Evolutionary conservation across 306 rosid genomes (phyloP), one percentile per base, ranked within the genome.

Genomic region (Phaseolus lunatus): DNA sequence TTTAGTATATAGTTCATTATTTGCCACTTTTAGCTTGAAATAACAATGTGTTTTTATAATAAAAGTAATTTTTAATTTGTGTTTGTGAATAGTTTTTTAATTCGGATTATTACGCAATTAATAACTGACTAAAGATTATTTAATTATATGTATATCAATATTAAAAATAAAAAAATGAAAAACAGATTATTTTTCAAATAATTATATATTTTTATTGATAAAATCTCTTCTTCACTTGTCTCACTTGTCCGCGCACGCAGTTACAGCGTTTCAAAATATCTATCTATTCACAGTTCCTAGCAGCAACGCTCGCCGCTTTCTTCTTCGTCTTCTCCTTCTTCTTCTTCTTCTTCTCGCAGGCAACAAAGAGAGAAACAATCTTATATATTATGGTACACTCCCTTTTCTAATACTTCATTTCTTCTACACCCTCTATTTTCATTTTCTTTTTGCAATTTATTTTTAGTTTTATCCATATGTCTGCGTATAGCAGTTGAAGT

Each of bases 381-480:
- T 10, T 0, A 41, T 41, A 11, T 41, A 41, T 23, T 54, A 24
- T 4, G 63, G 63, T 56, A 56, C 35, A 56, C n/a, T 56, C 33
- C 5, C 15, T 56, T 23, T 23, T 27, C n/a, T 56, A 1, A 23
- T 54, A 23, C 63, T 24, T 23, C 33, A 12, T 56, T 54, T 56
- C 9, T 56, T 23, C 33, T 56, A 2, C 35, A 23, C n/a, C 9
- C 33, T 56, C 18, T 24, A n/a, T n/a, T 23, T 56, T 56, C n/a
- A 1, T 23, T 54, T 54, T 20, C 0, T 5, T 56, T 56, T 56
- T 1, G 16, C 7, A 22, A 9, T 23, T 1, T 11, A 33, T 64
- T 64, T 52, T 50, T 50, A 48, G 62, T 20, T 27, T 62, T 73
- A 53, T 57, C 62, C 56, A 73, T 56, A 23, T 53, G 44, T 56